A percentile compares a stretch with the other conserved stretches of the same genome.
These are phyloP conservation scores for Gynochthodes officinalis DNA, from an alignment of 257 asterid species.

Conservation along the genomic window DNA sequence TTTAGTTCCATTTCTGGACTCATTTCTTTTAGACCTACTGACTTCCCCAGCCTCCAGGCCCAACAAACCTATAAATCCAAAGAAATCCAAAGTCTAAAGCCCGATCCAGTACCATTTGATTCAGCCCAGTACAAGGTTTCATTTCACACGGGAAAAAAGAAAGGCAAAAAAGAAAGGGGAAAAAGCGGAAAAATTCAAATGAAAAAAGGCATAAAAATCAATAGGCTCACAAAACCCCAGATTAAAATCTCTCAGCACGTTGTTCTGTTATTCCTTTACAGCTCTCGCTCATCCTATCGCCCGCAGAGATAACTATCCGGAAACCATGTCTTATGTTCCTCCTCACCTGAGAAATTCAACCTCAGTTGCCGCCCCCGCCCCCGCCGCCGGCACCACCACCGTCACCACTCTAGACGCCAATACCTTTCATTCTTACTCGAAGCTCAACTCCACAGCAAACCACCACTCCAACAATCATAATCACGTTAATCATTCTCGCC, in stretches of 20 bases:
- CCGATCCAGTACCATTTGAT: background rate
- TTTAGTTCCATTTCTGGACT: no score
- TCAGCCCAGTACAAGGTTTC: no score
- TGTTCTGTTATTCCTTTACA: background rate
- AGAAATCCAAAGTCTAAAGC: background rate
- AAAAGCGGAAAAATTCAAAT: conserved; percentile 6
- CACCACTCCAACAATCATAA: conserved; percentile 22
- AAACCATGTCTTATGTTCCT: conserved; percentile 85
- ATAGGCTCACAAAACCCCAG: background rate
- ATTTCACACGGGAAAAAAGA: no score
- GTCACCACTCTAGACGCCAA: conserved; percentile 27
- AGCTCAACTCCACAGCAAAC: conserved; percentile 33
- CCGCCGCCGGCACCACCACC: conserved; percentile 20
- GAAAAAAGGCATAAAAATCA: background rate
- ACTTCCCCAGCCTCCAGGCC: no score
- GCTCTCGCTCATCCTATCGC: background rate
- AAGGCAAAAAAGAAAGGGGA: no score
- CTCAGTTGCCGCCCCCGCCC: conserved; percentile 26
- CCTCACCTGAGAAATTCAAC: conserved; percentile 77
- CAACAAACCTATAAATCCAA: no score
- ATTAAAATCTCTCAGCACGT: background rate
- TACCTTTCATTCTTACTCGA: conserved; percentile 36
- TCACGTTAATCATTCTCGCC: conserved; percentile 33
- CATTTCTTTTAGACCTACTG: no score
- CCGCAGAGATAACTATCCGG: background rate